Base-by-base conservation (phyloP, 2,329 filamentous ascomycete species). In the Trichoderma sp. region DNA sequence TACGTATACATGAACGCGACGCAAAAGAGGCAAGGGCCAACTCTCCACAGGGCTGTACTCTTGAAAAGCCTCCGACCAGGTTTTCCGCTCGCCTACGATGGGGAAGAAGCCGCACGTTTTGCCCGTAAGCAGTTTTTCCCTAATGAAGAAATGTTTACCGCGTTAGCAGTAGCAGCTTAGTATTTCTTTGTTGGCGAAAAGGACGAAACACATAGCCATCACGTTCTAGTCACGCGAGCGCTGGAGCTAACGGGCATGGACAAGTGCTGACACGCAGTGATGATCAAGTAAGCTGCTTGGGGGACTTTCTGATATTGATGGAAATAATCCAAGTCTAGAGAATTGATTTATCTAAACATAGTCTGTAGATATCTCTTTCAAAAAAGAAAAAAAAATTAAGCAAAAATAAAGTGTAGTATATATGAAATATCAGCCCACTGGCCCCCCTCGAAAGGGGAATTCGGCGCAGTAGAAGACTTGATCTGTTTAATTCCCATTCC, bases 311-410 rank as follows among this genome's bases (percentile, higher is more conserved):
- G 35, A 29, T 43, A 43, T 59, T 59, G 57, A 43, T 19, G 27
- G 31, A 37, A 59, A 59, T n/a, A 59, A 40, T 40, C 57, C n/a
- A 59, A 43, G 33, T 59, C 57, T 59, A 59, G 24, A 59, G 57
- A 27, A 35, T n/a, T 35, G 31, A 59, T 43, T 58, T 29, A 59
- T 59, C 57, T 43, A 59, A 40, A 24, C 47, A 16, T 21, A 49
- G 19, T 49, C 47, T 49, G 33, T 24, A 27, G 31, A 33, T 43
- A 59, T n/a, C 37, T 59, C 35, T 43, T 29, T 16, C 19, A 27
- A n/a, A 59, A 43, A 66, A 53, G n/a, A n/a, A n/a, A 27, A 27
- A 27, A 27, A 35, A 58, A 66, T 47, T 57, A 57, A 19, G 27
- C 52, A 40, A 57, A 47, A 43, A 35, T 29, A n/a, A 58, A 37